phyloP scores from a whole-genome alignment of 768 basidiomycete species.

The Phanerodontia chrysosporium region DNA sequence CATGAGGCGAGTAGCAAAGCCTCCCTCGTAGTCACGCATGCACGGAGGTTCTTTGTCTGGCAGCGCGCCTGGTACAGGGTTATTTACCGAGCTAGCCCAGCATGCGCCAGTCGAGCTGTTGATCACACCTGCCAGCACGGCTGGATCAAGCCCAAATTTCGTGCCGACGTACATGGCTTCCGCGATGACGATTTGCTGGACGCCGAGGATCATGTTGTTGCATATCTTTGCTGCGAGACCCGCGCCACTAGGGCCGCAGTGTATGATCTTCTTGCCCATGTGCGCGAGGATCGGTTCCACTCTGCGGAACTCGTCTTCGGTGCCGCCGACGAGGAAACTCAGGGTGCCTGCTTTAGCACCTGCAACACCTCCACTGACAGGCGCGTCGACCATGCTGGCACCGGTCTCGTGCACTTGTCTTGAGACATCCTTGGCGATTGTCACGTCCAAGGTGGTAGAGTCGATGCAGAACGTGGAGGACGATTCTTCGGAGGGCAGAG shows the following conservation, averaged over 20 bases:
- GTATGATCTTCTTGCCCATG: conserved; percentile 81
- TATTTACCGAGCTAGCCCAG: conserved; percentile 84
- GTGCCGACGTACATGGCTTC: conserved; percentile 89
- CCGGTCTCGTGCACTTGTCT: conserved; percentile 46
- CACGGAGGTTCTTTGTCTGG: conserved; percentile 75
- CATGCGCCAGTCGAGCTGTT: conserved; percentile 82
- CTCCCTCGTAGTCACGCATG: conserved; percentile 78
- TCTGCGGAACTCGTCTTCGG: conserved; percentile 48
- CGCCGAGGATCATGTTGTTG: conserved; percentile 61
- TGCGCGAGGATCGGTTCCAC: conserved; percentile 56
- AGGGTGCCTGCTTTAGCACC: conserved; percentile 87
- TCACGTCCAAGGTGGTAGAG: conserved; percentile 86
- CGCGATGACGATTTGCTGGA: conserved; percentile 74
- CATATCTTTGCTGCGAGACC: conserved; percentile 89
- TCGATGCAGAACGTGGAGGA: conserved; percentile 71
- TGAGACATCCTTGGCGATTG: conserved; percentile 65
- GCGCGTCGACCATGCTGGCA: conserved; percentile 85
- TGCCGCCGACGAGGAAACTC: conserved; percentile 89
- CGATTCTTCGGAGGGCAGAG: conserved; percentile 34
- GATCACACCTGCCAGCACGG: conserved; percentile 74
- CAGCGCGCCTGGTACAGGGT: conserved; percentile 76
- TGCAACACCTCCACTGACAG: conserved; percentile 87
- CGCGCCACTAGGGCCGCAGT: conserved; percentile 79
- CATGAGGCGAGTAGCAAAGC: conserved; percentile 82
- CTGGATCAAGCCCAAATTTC: conserved; percentile 74